Evolutionary conservation across 148 eudicot genomes (phyloP).

Genomic region (Rhododendron vialii): DNA sequence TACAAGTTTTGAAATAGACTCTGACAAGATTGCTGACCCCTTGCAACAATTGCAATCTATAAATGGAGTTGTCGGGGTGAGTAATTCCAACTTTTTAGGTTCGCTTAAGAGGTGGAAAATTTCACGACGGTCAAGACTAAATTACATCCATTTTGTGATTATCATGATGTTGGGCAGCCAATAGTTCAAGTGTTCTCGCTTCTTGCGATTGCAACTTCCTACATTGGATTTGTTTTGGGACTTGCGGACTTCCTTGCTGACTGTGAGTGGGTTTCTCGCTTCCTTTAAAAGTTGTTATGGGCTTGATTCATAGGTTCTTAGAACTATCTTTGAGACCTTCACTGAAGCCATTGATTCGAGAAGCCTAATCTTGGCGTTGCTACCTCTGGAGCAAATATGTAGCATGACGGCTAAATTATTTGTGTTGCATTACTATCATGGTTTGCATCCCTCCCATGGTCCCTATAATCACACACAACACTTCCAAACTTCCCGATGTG

Average conservation of each 20-base stretch:
- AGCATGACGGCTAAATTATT: neutral
- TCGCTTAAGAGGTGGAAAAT: neutral
- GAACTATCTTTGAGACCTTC: neutral
- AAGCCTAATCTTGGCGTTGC: neutral
- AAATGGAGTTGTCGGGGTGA: slow-evolving; percentile 75
- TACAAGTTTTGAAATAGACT: slow-evolving; percentile 32
- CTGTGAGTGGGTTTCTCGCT: slow-evolving; percentile 44
- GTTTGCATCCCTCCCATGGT: neutral
- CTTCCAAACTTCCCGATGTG: neutral
- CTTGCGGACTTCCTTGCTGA: slow-evolving; percentile 90
- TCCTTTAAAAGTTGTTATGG: neutral
- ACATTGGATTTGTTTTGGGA: slow-evolving; percentile 89
- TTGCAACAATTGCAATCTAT: slow-evolving; percentile 63
- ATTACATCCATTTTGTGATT: slow-evolving; percentile 8
- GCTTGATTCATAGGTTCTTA: neutral
- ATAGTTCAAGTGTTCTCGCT: slow-evolving; percentile 78
- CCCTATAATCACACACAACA: neutral
- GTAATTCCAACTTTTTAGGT: slow-evolving; percentile 6
- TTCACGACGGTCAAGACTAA: neutral
- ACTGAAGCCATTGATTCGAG: neutral
- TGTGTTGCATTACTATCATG: neutral
- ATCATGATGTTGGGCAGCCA: slow-evolving; percentile 51
- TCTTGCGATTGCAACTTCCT: slow-evolving; percentile 88
- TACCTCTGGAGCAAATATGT: neutral
- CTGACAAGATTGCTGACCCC: slow-evolving; percentile 62